Percentiles rank a stretch among this genome's conserved stretches.
These are phyloP conservation scores for Clarireedia paspali DNA, from an alignment of 2,329 filamentous ascomycete genomes.

Conservation along the genomic window DNA sequence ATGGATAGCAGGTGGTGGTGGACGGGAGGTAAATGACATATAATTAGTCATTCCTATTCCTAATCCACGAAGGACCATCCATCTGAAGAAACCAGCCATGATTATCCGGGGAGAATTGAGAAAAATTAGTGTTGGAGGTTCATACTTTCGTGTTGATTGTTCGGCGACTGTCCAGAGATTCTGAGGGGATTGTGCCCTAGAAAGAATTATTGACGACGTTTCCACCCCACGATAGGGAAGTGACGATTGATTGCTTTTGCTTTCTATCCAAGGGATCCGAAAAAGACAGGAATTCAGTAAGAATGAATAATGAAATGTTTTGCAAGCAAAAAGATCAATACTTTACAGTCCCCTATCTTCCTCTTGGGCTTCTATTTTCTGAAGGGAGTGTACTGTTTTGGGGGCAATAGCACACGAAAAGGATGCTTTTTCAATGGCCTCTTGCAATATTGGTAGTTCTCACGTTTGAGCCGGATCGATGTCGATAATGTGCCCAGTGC, in stretches of 20 bases:
- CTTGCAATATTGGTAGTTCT: no score
- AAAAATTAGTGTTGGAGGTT: background rate
- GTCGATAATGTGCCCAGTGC: no score
- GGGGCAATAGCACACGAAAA: no score
- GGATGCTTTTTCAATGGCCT: no score
- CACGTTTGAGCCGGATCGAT: no score
- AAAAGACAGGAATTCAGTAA: background rate
- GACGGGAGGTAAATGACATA: conserved; percentile 7
- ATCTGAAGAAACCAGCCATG: conserved; percentile 2
- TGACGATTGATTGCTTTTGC: background rate
- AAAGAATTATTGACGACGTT: background rate
- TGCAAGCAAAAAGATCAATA: background rate
- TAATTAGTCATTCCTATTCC: conserved; percentile 9
- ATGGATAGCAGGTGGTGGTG: background rate
- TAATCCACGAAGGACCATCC: conserved; percentile 1
- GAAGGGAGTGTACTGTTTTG: background rate
- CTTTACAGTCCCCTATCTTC: background rate
- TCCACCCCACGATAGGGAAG: background rate
- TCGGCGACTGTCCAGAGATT: background rate
- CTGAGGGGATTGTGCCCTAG: background rate
- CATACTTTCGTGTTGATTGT: conserved; percentile 5
- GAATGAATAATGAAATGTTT: background rate
- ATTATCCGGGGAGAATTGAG: background rate
- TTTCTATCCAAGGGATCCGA: background rate
- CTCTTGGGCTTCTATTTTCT: background rate